These are phyloP conservation scores for Saussurea involucrata DNA, from an alignment of 129 eudicot species.

Conservation along the genomic window DNA sequence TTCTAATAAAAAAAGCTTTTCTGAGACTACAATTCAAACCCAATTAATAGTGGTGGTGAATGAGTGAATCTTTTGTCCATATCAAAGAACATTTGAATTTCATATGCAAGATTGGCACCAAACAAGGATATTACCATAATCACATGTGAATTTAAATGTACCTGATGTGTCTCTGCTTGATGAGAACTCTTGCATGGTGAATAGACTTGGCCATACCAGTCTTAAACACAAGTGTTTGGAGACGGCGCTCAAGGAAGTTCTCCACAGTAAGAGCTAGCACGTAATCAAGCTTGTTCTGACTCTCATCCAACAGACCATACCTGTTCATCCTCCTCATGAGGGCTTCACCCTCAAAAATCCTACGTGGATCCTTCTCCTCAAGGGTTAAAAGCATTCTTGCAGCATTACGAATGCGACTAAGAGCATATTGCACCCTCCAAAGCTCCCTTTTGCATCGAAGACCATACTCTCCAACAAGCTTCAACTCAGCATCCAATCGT, in stretches of 20 bases:
- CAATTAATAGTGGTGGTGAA: too few species aligned
- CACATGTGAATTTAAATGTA: conserved; percentile 6
- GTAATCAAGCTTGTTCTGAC: conserved; percentile 80
- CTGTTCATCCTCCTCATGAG: conserved; percentile 74
- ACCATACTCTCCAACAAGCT: conserved; percentile 75
- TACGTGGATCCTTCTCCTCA: conserved; percentile 75
- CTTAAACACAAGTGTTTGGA: conserved; percentile 69
- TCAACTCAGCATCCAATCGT: conserved; percentile 72
- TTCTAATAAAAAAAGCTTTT: too few species aligned
- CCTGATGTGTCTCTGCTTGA: conserved; percentile 83
- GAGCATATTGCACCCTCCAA: conserved; percentile 79
- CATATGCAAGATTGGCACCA: too few species aligned
- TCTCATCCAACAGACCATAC: conserved; percentile 63
- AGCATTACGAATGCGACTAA: conserved; percentile 63
- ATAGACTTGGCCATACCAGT: conserved; percentile 88
- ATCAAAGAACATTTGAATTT: too few species aligned
- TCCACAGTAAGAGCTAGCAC: conserved; percentile 74
- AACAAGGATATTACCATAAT: too few species aligned
- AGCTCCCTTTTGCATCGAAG: conserved; percentile 75
- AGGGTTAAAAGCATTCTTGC: conserved; percentile 71
- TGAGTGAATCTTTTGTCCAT: too few species aligned
- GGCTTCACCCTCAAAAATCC: conserved; percentile 80
- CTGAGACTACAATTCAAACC: too few species aligned
- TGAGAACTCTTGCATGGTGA: conserved; percentile 78
- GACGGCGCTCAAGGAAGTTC: conserved; percentile 73